Percentiles rank a stretch among this genome's conserved stretches.
phyloP scores from a whole-genome alignment of 2,329 filamentous ascomycete genomes.

The Pseudogymnoascus destructans region DNA sequence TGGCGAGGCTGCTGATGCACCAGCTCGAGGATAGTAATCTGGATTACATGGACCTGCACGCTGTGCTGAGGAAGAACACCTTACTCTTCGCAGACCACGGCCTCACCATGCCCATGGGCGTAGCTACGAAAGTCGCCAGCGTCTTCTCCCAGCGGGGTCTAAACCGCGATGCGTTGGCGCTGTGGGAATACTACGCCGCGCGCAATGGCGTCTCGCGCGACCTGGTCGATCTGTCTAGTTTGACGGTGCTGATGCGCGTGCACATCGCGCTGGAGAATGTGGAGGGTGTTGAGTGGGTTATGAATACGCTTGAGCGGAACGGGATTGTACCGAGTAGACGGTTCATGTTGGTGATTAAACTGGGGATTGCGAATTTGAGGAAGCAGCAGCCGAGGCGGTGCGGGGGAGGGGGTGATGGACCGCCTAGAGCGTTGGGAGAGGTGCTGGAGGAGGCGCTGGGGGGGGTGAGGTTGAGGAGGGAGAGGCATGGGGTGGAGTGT shows the following conservation, averaged over 20 bases:
- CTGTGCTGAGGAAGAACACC: background rate
- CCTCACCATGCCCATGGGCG: slow-evolving; percentile 15
- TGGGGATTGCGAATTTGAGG: background rate
- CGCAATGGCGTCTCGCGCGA: slow-evolving; percentile 11
- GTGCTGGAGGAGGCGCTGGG: slow-evolving; percentile 13
- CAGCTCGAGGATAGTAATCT: slow-evolving; percentile 9
- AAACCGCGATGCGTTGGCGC: slow-evolving; percentile 18
- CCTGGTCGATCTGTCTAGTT: slow-evolving; percentile 16
- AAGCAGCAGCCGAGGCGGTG: slow-evolving; percentile 11
- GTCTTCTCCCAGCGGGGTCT: slow-evolving; percentile 17
- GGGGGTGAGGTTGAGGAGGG: slow-evolving; percentile 12
- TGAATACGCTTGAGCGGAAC: slow-evolving; percentile 17
- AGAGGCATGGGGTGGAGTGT: slow-evolving; percentile 7
- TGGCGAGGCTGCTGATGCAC: slow-evolving; percentile 19
- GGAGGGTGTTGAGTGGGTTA: slow-evolving; percentile 21
- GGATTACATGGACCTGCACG: background rate
- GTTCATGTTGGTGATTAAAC: slow-evolving; percentile 17
- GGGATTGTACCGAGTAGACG: slow-evolving; percentile 18
- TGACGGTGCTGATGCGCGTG: slow-evolving; percentile 21
- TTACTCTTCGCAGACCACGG: slow-evolving; percentile 14
- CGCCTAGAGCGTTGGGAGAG: background rate
- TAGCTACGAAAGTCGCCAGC: slow-evolving; percentile 21
- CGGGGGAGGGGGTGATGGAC: background rate
- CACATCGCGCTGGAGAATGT: slow-evolving; percentile 19
- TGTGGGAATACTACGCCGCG: slow-evolving; percentile 21